Evolutionary conservation across 2,329 filamentous ascomycete genomes (phyloP).

Genomic region (Phyllosticta citriasiana): DNA sequence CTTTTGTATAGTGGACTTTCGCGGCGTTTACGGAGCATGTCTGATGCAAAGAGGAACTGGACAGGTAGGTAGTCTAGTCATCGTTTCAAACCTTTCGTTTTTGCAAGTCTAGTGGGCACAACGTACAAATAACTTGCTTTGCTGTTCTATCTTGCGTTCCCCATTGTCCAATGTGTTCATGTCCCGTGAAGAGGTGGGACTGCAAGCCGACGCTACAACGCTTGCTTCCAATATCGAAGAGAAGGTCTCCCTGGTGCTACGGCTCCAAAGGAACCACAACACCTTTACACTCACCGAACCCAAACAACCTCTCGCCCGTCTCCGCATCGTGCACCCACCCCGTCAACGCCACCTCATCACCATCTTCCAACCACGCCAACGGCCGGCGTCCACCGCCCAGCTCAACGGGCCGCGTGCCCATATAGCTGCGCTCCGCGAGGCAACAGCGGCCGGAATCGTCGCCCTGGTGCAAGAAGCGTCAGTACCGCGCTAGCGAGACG

Average conservation of each 20-base stretch:
- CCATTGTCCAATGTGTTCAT: no score
- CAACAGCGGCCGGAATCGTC: conserved; percentile 31
- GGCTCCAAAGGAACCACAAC: not conserved
- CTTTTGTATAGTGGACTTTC: not conserved
- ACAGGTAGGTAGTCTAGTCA: not conserved
- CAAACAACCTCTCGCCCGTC: conserved; percentile 1
- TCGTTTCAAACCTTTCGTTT: not conserved
- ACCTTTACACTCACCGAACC: conserved; percentile 1
- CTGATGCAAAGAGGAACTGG: not conserved
- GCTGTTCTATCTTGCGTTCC: no score
- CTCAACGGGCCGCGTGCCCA: conserved; percentile 22
- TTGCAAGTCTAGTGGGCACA: no score
- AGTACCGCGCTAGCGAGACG: not conserved
- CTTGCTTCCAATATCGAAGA: no score
- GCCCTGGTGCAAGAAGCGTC: conserved; percentile 13
- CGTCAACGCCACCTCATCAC: conserved; percentile 33
- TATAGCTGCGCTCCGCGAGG: conserved; percentile 32
- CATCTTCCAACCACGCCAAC: conserved; percentile 34
- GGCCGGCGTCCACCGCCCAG: conserved; percentile 20
- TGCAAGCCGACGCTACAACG: no score
- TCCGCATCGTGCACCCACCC: conserved; percentile 3
- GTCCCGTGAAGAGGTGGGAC: no score
- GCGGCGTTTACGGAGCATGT: not conserved
- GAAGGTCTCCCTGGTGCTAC: not conserved
- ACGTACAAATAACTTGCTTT: no score